Percentiles rank a stretch among this genome's conserved stretches.
Conservation (phyloP, 768 basidiomycete species). For the Leccinum subtestaceum region DNA sequence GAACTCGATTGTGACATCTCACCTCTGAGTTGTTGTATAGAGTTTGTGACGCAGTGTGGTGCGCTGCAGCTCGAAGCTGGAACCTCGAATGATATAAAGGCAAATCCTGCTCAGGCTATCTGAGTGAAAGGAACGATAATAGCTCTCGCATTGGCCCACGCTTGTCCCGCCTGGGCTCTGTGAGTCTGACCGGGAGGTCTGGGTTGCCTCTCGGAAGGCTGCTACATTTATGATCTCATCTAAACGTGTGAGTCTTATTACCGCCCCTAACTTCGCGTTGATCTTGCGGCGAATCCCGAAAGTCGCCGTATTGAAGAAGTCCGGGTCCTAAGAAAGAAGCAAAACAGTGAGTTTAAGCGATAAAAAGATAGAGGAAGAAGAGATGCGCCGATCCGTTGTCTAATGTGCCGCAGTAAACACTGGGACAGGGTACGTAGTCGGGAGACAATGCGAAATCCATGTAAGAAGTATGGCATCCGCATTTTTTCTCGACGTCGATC, state of each 20-base stretch:
- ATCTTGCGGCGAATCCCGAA: slow-evolving; percentile 64
- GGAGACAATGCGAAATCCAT: slow-evolving; percentile 9
- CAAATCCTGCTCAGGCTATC: slow-evolving; percentile 24
- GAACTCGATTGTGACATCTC: not conserved
- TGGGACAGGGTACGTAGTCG: not conserved
- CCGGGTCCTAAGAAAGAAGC: slow-evolving; percentile 35
- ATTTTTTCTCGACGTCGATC: not conserved
- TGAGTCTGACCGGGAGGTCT: not conserved
- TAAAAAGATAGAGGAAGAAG: not conserved
- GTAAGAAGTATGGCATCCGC: slow-evolving; percentile 1
- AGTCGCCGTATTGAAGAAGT: slow-evolving; percentile 46
- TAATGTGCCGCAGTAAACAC: not conserved
- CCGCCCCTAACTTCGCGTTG: slow-evolving; percentile 64
- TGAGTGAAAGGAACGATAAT: slow-evolving; percentile 12
- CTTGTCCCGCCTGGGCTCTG: slow-evolving; percentile 9
- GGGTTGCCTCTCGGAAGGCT: slow-evolving; percentile 6
- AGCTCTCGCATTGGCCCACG: slow-evolving; percentile 3
- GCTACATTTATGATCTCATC: slow-evolving; percentile 32
- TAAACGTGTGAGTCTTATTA: slow-evolving; percentile 71
- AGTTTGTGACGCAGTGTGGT: not conserved
- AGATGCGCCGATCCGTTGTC: slow-evolving; percentile 6
- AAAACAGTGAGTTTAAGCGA: slow-evolving; percentile 2
- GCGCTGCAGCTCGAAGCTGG: not conserved
- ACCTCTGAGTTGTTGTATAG: slow-evolving; percentile 5
- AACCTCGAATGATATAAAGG: slow-evolving; percentile 15